Evolutionary conservation across 2,329 filamentous ascomycete genomes (phyloP), one percentile per base, ranked within the genome.

Genomic region (Neopestalotiopsis sp.): DNA sequence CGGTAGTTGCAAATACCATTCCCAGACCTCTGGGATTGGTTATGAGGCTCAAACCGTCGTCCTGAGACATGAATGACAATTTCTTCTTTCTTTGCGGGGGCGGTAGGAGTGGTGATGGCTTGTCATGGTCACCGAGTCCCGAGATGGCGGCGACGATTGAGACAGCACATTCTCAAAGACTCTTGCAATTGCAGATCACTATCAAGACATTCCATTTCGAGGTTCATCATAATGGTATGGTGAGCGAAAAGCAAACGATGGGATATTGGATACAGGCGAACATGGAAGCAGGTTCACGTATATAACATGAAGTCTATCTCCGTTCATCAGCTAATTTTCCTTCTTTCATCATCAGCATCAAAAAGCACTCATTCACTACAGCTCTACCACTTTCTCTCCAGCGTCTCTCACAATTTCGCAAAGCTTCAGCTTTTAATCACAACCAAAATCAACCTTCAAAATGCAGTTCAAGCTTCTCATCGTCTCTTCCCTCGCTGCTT

Each of bases 401-500:
- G 30, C 42, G 38, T 63, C 56, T 32, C 12, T 17, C 24, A 13
- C 13, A 32, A 61, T 30, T 24, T 53, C 59, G 57, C 6, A 17
- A 38, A 34, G 42, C 20, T 24, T 56, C 40, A 32, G 14, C 42
- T 49, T 24, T 12, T 6, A 10, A 56, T 13, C 3, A 28, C 38
- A n/a, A 5, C 45, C 28, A 6, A 42, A 42, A 38, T n/a, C 9
- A 28, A 70, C 67, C 70, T 59, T 73, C 77, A 82, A 81, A 68
- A 85, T 85, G 83, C 82, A 82, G 79, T 80, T 81, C 79, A 76
- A 79, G 67, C 67, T 79, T 71, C 75, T 76, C 67, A 69, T 79
- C 70, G 65, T 78, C 71, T 65, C 82, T 71, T 77, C 79, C 70
- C 72, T 79, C 72, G 78, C 81, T 74, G 73, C 79, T 66, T 76